These are phyloP conservation scores for Trifolium dubium DNA, from an alignment of 306 rosid species.

Conservation along the genomic window DNA sequence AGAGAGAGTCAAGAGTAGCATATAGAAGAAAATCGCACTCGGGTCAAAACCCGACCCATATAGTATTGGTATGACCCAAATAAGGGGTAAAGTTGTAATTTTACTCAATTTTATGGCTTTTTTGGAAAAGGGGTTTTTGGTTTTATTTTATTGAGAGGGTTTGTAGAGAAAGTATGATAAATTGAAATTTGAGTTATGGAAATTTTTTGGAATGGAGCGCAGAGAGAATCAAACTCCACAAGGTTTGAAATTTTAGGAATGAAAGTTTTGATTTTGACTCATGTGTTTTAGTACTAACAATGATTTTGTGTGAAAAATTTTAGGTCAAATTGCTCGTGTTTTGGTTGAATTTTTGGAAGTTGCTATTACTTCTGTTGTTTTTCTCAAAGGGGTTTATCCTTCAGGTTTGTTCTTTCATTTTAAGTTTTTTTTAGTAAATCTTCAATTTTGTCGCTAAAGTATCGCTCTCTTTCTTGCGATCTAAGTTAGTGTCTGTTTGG, in stretches of 20 bases:
- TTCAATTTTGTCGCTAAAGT: background rate
- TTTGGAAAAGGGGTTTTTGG: background rate
- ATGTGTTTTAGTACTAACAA: background rate
- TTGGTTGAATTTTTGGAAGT: constrained; percentile 84
- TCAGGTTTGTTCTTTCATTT: constrained; percentile 57
- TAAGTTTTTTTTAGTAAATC: background rate
- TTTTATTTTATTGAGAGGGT: background rate
- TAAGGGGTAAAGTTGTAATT: constrained; percentile 12
- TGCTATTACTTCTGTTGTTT: constrained; percentile 72
- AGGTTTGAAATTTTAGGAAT: constrained; percentile 47
- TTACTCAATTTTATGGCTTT: background rate
- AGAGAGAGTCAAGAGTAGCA: constrained; percentile 10
- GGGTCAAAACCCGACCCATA: background rate
- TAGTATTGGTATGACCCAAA: background rate
- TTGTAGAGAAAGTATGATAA: background rate
- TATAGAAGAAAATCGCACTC: background rate
- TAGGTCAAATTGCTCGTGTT: constrained; percentile 67
- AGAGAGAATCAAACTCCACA: constrained; percentile 61
- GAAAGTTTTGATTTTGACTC: constrained; percentile 7
- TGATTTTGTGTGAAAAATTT: constrained; percentile 27
- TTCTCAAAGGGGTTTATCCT: constrained; percentile 86
- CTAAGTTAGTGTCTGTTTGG: background rate
- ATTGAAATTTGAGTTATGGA: constrained; percentile 2
- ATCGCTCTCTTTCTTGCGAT: too few species aligned
- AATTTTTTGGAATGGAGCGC: constrained; percentile 54